Base-by-base conservation (phyloP, 176 grass and related monocot genomes). In the Eleusine coracana region DNA sequence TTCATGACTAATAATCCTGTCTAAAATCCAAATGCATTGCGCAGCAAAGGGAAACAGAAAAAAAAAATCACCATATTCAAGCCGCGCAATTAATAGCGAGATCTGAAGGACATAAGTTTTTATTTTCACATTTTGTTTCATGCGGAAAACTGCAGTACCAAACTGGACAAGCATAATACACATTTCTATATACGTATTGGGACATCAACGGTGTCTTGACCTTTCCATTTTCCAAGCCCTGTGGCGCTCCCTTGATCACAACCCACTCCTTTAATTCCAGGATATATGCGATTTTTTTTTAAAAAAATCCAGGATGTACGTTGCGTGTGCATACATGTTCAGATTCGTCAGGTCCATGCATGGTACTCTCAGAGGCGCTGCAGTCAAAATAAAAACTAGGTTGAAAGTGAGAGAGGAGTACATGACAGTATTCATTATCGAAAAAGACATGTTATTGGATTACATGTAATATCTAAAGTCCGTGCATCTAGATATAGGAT, bases 201-300 rank as follows among this genome's bases (percentile, higher is more conserved):
- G 45, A 23, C 15, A 73, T 16, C 44, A 41, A 54, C n/a, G 76
- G 46, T 31, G 68, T 6, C 68, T 28, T 66, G 76, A 34, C 68
- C 68, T 66, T 77, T 74, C 77, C 14, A 25, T 58, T 66, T 77
- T 74, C 77, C 14, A 25, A 18, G 12, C 10, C 34, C 50, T 75
- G 60, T 81, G 50, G 25, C 10, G 13, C 28, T 74, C 59, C 77
- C 38, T 75, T 6, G 9, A 61, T 3, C 16, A 20, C 40, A 15
- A 15, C 46, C 13, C 60, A 31, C 13, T 10, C 60, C 25, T 71
- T 38, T 31, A 34, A 45, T 67, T 25, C 59, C 13, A 60, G 10
- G 27, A 16, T 18, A 8, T 46, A 46, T 8, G 31, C 2, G 31
- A 34, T 34, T 34, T 34, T 34, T 34, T 34, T 34, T 34, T 34